Percentiles rank a stretch among this genome's conserved stretches.
Conservation (phyloP, 2,329 filamentous ascomycete species). For the Hymenoscyphus linearis region DNA sequence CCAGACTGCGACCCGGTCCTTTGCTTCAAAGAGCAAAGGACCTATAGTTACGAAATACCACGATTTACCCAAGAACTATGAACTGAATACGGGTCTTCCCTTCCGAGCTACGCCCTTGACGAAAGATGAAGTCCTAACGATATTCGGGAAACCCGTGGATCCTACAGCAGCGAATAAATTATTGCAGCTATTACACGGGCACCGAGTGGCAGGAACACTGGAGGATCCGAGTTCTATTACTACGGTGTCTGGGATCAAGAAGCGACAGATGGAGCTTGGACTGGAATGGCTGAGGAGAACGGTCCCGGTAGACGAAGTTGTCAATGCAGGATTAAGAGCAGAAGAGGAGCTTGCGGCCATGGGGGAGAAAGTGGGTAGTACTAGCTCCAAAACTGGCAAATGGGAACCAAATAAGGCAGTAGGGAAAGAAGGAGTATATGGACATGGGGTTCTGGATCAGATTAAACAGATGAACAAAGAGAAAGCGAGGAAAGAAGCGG, state of each 20-base stretch:
- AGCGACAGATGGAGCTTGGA: slow-evolving; percentile 39
- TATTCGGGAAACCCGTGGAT: slow-evolving; percentile 48
- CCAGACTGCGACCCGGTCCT: slow-evolving; percentile 12
- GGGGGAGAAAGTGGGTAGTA: slow-evolving; percentile 35
- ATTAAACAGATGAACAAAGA: slow-evolving; percentile 48
- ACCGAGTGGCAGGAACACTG: slow-evolving; percentile 58
- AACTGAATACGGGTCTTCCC: slow-evolving; percentile 48
- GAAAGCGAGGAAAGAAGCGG: slow-evolving; percentile 41
- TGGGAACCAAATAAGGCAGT: slow-evolving; percentile 27
- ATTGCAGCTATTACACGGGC: slow-evolving; percentile 55
- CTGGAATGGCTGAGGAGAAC: slow-evolving; percentile 51
- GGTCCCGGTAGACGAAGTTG: slow-evolving; percentile 53
- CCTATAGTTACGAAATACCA: slow-evolving; percentile 45
- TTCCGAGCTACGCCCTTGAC: slow-evolving; percentile 48
- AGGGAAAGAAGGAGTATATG: slow-evolving; percentile 45
- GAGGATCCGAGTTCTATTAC: slow-evolving; percentile 45
- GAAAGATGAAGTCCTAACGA: slow-evolving; percentile 39
- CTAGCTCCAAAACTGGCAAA: slow-evolving; percentile 27
- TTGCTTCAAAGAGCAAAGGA: slow-evolving; percentile 24
- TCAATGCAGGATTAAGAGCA: slow-evolving; percentile 55
- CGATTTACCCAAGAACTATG: slow-evolving; percentile 52
- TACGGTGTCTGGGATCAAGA: slow-evolving; percentile 13
- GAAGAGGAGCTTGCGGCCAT: slow-evolving; percentile 56
- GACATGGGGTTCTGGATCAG: slow-evolving; percentile 49
- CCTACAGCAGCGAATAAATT: slow-evolving; percentile 45